phyloP scores from a whole-genome alignment of 2,329 filamentous ascomycete genomes.

The Claviceps sp. region DNA sequence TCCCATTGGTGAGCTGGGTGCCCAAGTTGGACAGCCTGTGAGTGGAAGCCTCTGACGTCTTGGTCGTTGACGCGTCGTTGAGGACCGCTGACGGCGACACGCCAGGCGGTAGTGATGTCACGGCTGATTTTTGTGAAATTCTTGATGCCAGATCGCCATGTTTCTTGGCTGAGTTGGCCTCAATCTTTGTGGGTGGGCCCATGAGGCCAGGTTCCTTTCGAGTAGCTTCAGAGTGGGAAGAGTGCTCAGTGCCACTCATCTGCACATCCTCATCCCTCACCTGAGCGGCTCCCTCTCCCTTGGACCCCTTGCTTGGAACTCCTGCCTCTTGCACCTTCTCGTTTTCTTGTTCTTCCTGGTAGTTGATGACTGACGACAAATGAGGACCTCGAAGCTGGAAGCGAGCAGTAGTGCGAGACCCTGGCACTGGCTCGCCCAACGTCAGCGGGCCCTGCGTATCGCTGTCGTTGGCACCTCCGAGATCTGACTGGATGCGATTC shows the following conservation, averaged over 20 bases:
- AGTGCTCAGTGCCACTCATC: conserved; percentile 45
- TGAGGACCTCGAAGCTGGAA: conserved; percentile 42
- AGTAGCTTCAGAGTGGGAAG: conserved; percentile 29
- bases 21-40: conserved; percentile 51
- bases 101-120: conserved; percentile 43
- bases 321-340: conserved; percentile 10
- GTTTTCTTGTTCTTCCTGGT: conserved; percentile 45
- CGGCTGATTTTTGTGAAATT: conserved; percentile 49
- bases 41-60: conserved; percentile 61
- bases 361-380: conserved; percentile 36
- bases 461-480: conserved; percentile 35
- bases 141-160: conserved; percentile 39
- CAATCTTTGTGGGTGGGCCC: conserved; percentile 31
- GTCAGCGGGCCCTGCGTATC: conserved; percentile 43
- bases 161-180: conserved; percentile 22
- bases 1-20: conserved; percentile 61
- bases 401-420: conserved; percentile 34
- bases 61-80: conserved; percentile 91
- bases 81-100: conserved; percentile 45
- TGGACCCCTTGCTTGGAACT: conserved; percentile 39
- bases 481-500: conserved; percentile 36
- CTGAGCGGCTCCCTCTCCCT: not conserved
- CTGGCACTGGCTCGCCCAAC: conserved; percentile 52
- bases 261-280: conserved; percentile 33
- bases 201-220: conserved; percentile 29